Evolutionary conservation across 2,329 filamentous ascomycete genomes (phyloP).

Genomic region (Aspergillus aculeatinus): DNA sequence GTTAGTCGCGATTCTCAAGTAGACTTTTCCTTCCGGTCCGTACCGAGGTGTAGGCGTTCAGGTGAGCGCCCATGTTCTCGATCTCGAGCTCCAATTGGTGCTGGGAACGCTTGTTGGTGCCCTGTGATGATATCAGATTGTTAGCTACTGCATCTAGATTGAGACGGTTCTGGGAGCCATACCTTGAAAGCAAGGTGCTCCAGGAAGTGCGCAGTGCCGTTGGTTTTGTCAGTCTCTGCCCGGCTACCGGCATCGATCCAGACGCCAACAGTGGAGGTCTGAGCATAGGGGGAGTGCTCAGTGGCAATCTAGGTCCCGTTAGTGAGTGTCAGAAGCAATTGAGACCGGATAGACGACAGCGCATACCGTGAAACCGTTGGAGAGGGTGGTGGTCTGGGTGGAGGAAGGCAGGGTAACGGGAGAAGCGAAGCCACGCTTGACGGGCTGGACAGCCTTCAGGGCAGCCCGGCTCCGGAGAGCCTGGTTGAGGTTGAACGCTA

Average conservation of each 20-base stretch:
- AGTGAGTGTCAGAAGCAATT: conserved; percentile 29
- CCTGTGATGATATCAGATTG: conserved; percentile 48
- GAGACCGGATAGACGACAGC: conserved; percentile 8
- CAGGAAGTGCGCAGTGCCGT: conserved; percentile 98
- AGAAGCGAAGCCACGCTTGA: conserved; percentile 86
- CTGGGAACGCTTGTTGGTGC: conserved; percentile 90
- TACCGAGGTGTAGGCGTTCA: conserved; percentile 99
- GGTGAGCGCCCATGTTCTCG: conserved; percentile 99
- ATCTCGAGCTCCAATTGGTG: conserved; percentile 99
- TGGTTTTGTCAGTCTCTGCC: conserved; percentile 97
- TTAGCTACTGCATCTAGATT: neutral
- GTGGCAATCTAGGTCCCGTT: conserved; percentile 74
- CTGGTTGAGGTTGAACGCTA: conserved; percentile 91
- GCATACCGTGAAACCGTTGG: conserved; percentile 92
- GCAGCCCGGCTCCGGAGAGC: conserved; percentile 84
- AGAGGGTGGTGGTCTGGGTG: conserved; percentile 93
- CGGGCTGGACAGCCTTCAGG: conserved; percentile 71
- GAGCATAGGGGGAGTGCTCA: conserved; percentile 95
- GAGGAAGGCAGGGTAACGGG: conserved; percentile 71
- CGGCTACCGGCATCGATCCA: conserved; percentile 99
- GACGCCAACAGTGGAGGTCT: conserved; percentile 96
- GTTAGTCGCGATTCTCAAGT: conserved; percentile 25
- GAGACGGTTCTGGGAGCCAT: conserved; percentile 25
- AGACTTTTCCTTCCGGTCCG: conserved; percentile 37
- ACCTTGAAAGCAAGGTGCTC: conserved; percentile 99